Percentiles rank a stretch among this genome's conserved stretches.
Evolutionary conservation across 1,284 basidiomycete genomes (phyloP).

Genomic region (Irpex sp.): DNA sequence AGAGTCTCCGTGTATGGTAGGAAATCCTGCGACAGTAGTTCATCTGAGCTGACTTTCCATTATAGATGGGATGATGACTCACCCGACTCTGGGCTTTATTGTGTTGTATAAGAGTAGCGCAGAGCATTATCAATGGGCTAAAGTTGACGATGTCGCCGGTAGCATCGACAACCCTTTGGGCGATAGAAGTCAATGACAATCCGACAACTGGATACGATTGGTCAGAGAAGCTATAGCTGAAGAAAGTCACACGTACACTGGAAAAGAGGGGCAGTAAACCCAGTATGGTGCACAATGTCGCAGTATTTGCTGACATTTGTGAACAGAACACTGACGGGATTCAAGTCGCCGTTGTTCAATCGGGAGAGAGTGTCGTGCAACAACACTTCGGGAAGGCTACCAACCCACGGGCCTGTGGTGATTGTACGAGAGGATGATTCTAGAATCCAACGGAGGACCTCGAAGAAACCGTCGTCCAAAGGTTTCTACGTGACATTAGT

Average conservation of each 20-base stretch:
- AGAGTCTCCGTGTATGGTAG: slow-evolving; percentile 53
- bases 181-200: slow-evolving; percentile 45
- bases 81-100: slow-evolving; percentile 61
- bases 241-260: slow-evolving; percentile 40
- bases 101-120: slow-evolving; percentile 49
- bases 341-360: slow-evolving; percentile 44
- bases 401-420: slow-evolving; percentile 22
- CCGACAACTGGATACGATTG: slow-evolving; percentile 44
- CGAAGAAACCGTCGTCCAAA: slow-evolving; percentile 48
- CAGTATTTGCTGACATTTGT: slow-evolving; percentile 51
- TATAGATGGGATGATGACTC: slow-evolving; percentile 17
- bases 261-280: slow-evolving; percentile 47
- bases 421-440: slow-evolving; percentile 33
- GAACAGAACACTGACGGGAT: slow-evolving; percentile 43
- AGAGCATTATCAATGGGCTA: slow-evolving; percentile 49
- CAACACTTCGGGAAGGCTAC: slow-evolving; percentile 46
- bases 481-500: slow-evolving; percentile 33
- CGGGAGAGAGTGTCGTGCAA: slow-evolving; percentile 52
- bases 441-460: slow-evolving; percentile 29
- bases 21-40: slow-evolving; percentile 43
- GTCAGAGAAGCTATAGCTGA: slow-evolving; percentile 1
- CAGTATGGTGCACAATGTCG: slow-evolving; percentile 51
- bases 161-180: slow-evolving; percentile 54
- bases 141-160: slow-evolving; percentile 44
- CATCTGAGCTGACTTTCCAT: background rate